Conservation (phyloP, 1,284 basidiomycete genomes). For the Austroboletus niveus region DNA sequence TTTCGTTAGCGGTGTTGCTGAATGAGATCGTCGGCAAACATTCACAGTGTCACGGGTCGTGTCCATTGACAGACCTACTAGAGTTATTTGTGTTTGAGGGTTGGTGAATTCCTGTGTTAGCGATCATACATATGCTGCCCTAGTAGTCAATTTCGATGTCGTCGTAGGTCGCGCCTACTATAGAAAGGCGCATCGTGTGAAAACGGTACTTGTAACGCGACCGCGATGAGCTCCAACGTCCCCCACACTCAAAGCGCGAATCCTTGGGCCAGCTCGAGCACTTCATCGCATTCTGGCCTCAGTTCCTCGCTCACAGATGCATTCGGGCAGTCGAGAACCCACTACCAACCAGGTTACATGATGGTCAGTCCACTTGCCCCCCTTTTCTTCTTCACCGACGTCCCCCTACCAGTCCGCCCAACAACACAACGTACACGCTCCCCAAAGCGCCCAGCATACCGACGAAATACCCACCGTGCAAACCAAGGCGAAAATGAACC, state of each 20-base stretch:
- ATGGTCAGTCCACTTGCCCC: conserved; percentile 46
- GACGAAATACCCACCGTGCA: conserved; percentile 69
- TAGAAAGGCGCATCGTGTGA: no score
- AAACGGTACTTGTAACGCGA: background rate
- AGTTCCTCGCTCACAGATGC: conserved; percentile 44
- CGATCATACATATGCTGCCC: no score
- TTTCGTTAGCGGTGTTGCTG: no score
- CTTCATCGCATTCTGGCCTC: conserved; percentile 19
- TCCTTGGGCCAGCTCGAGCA: conserved; percentile 27
- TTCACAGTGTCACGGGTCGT: no score
- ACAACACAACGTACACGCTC: conserved; percentile 54
- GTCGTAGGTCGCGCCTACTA: no score
- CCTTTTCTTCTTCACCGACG: background rate
- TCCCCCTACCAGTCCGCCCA: conserved; percentile 48
- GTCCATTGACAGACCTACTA: no score
- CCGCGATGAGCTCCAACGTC: conserved; percentile 25
- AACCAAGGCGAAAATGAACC: conserved; percentile 75
- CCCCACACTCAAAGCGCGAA: conserved; percentile 23
- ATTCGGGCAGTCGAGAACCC: conserved; percentile 64
- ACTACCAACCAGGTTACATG: conserved; percentile 74
- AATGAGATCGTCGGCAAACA: no score
- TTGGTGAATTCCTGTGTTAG: no score
- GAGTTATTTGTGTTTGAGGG: no score
- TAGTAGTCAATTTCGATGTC: no score
- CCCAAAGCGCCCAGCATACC: conserved; percentile 56